Percentiles rank a stretch among this genome's conserved stretches.
phyloP scores from a whole-genome alignment of 1,284 basidiomycete genomes.

The Trametes polyzona region DNA sequence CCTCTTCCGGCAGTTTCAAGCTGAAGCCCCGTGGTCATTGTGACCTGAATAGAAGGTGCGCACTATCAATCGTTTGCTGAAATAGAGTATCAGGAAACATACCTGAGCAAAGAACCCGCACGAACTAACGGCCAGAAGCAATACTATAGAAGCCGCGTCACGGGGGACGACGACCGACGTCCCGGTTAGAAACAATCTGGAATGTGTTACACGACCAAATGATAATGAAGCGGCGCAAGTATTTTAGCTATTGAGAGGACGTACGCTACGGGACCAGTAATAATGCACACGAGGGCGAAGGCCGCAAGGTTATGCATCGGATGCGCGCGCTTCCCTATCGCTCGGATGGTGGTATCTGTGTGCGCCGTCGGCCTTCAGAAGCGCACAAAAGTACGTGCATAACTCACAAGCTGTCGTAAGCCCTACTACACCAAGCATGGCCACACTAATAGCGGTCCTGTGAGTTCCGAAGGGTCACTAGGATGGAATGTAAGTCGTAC shows the following conservation, averaged over 20 bases:
- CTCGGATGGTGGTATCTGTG: constrained; percentile 65
- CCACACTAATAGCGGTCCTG: constrained; percentile 41
- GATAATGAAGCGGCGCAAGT: background rate
- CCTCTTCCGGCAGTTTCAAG: constrained; percentile 65
- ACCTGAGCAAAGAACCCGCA: constrained; percentile 66
- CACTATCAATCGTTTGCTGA: too few relatives aligned
- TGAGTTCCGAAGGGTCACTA: background rate
- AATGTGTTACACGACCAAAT: background rate
- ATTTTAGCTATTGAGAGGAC: constrained; percentile 13
- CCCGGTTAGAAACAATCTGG: constrained; percentile 48
- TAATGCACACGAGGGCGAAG: constrained; percentile 65
- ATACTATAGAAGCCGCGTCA: constrained; percentile 43
- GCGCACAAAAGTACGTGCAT: too few relatives aligned
- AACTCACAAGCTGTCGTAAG: constrained; percentile 59
- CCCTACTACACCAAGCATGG: constrained; percentile 62
- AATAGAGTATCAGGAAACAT: too few relatives aligned
- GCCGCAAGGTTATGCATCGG: constrained; percentile 70
- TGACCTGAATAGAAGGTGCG: too few relatives aligned
- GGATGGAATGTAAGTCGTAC: constrained; percentile 22
- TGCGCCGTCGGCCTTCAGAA: too few relatives aligned
- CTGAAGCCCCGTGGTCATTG: constrained; percentile 65
- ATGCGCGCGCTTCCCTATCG: constrained; percentile 74
- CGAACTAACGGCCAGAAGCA: constrained; percentile 51
- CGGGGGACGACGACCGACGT: constrained; percentile 51
- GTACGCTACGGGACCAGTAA: constrained; percentile 54